A percentile compares a stretch with the other conserved stretches of the same genome.
Evolutionary conservation across 768 basidiomycete genomes (phyloP).

Genomic region (Leucocoprinus leucothites): DNA sequence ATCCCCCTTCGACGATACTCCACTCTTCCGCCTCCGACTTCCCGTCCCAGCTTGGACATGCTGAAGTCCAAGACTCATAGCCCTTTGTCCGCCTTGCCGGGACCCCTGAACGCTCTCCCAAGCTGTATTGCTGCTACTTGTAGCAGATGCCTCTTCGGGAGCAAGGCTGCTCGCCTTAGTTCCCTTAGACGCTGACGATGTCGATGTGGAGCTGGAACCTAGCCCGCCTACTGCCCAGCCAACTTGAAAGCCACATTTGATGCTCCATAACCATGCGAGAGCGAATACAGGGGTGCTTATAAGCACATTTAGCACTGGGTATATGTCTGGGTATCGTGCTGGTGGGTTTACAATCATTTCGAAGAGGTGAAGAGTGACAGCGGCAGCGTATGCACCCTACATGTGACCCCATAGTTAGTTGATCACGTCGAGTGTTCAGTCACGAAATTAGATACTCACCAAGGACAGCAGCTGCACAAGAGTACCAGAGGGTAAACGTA

Average conservation of each 20-base stretch:
- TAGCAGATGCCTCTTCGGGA: background rate
- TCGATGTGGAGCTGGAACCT: conserved; percentile 15
- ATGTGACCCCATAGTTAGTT: conserved; percentile 17
- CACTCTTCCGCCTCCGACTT: conserved; percentile 7
- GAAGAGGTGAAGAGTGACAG: conserved; percentile 54
- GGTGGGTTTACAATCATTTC: conserved; percentile 67
- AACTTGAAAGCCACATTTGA: conserved; percentile 75
- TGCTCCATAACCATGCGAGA: conserved; percentile 86
- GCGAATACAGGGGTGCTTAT: conserved; percentile 78
- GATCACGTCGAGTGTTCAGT: conserved; percentile 4
- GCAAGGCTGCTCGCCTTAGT: background rate
- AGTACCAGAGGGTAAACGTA: conserved; percentile 41
- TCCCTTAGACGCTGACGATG: background rate
- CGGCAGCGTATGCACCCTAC: conserved; percentile 54
- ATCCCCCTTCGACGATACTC: background rate
- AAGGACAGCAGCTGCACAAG: conserved; percentile 53
- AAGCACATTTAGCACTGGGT: conserved; percentile 80
- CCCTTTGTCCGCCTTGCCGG: conserved; percentile 20
- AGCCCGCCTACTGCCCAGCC: conserved; percentile 76
- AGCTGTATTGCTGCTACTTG: background rate
- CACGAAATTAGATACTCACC: conserved; percentile 31
- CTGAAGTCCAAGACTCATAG: conserved; percentile 21
- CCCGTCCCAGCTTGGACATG: conserved; percentile 6
- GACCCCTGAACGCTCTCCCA: background rate
- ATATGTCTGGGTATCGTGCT: conserved; percentile 79